Conservation (phyloP, 306 rosid species). For the Trifolium repens region DNA sequence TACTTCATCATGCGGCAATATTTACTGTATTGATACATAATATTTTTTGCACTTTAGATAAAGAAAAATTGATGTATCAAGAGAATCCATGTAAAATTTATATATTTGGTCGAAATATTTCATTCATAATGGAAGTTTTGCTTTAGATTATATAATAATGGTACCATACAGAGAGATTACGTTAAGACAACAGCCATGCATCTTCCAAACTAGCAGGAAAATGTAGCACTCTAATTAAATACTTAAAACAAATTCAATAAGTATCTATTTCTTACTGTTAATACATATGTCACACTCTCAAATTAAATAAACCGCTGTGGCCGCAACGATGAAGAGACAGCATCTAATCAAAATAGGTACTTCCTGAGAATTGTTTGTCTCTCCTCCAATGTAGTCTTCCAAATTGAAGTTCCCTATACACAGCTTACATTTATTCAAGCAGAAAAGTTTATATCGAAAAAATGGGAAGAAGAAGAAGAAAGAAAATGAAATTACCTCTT, state of each 20-base stretch:
- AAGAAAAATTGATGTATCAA: neutral
- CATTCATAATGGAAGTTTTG: constrained; percentile 16
- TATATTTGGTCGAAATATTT: constrained; percentile 6
- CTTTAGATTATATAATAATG: neutral
- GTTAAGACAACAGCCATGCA: constrained; percentile 10
- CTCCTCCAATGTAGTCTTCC: constrained; percentile 57
- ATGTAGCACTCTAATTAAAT: neutral
- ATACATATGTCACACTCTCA: neutral
- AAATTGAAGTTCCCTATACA: constrained; percentile 65
- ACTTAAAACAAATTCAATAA: neutral
- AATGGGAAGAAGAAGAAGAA: neutral
- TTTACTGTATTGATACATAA: neutral
- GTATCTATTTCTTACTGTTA: constrained; percentile 17
- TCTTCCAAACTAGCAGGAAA: constrained; percentile 7
- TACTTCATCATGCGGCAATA: neutral
- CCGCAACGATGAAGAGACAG: constrained; percentile 21
- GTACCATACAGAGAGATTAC: neutral
- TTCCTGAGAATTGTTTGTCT: constrained; percentile 45
- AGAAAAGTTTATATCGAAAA: neutral
- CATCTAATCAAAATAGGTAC: constrained; percentile 24
- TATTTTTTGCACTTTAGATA: neutral
- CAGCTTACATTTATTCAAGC: neutral
- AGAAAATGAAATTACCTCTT: constrained; percentile 50
- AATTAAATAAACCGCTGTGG: neutral
- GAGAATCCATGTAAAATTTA: neutral